A percentile compares a stretch with the other conserved stretches of the same genome.
Evolutionary conservation across 169 alveolate genomes (phyloP).

Genomic region (Plasmodium vivax): DNA sequence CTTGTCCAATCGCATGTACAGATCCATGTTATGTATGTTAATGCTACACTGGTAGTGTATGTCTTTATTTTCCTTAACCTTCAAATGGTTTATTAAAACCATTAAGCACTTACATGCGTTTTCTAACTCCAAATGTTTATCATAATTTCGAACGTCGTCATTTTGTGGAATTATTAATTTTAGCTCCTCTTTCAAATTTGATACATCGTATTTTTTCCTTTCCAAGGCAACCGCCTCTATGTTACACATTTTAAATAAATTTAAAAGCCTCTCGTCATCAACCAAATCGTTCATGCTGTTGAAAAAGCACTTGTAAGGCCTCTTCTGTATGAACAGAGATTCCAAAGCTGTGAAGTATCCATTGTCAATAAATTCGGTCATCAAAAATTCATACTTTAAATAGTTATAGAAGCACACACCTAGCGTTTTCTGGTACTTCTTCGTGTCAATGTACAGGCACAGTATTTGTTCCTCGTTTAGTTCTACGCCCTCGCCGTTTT

Average conservation of each 20-base stretch:
- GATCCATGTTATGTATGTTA: slow-evolving; percentile 76
- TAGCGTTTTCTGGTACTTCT: slow-evolving; percentile 58
- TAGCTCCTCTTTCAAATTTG: slow-evolving; percentile 76
- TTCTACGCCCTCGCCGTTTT: slow-evolving; percentile 23
- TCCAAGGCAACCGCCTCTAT: slow-evolving; percentile 35
- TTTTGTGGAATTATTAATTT: slow-evolving; percentile 77
- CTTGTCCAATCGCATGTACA: slow-evolving; percentile 82
- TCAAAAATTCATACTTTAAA: slow-evolving; percentile 69
- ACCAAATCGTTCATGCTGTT: slow-evolving; percentile 68
- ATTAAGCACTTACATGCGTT: slow-evolving; percentile 79
- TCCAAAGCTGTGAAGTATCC: slow-evolving; percentile 70
- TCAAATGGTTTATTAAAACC: slow-evolving; percentile 78
- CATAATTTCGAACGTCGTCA: slow-evolving; percentile 81
- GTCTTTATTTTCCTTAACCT: slow-evolving; percentile 68
- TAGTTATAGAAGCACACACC: slow-evolving; percentile 72
- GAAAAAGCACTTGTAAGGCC: slow-evolving; percentile 67
- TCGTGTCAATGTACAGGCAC: slow-evolving; percentile 64
- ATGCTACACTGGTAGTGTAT: slow-evolving; percentile 78
- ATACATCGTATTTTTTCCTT: slow-evolving; percentile 64
- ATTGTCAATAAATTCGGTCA: slow-evolving; percentile 74
- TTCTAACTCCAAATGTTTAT: slow-evolving; percentile 76
- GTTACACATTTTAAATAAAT: slow-evolving; percentile 61
- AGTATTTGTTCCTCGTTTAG: slow-evolving; percentile 44
- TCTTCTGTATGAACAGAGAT: slow-evolving; percentile 66
- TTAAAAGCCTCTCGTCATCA: slow-evolving; percentile 71